Evolutionary conservation across 2,329 filamentous ascomycete genomes (phyloP), one percentile per base, ranked within the genome.

Genomic region (Dothideomycetes sp.): DNA sequence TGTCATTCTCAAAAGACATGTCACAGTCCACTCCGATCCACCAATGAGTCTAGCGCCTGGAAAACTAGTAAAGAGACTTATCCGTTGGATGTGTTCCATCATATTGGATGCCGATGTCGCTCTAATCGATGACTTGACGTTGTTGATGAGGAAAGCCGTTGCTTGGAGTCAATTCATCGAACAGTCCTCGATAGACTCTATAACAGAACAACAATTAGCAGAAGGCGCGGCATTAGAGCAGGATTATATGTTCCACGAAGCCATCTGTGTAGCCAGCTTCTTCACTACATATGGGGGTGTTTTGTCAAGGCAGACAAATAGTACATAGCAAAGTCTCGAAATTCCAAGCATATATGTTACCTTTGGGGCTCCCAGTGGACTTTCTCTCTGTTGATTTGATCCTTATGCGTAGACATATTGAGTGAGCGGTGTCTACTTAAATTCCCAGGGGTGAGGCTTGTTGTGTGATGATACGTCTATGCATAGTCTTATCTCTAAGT

Each of bases 51-150:
- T n/a, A n/a, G 17, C 32, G 7, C 31, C 39, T 18, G 32, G 35
- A 16, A 27, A 29, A 18, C 13, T 16, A 10, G 32, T 42, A 3
- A 32, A 42, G 17, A 31, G 24, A 18, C 5, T 42, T 32, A 24
- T 42, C 15, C 33, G 27, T n/a, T 42, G 40, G 33, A 34, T 42
- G 31, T 42, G 40, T 24, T 18, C 25, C 7, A 15, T 17, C 7
- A 18, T 42, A 9, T 20, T 42, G 4, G 9, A 42, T 42, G 32
- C 32, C n/a, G 33, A 42, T 15, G 23, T 22, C 13, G 27, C 27
- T 4, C 6, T 42, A 19, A 36, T 42, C 4, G 20, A 27, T 19
- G 27, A 32, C 8, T 18, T 42, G n/a, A 13, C 23, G 27, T 16
- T 36, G 2, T 15, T 42, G 40, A 35, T 27, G 16, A 24, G 17